A percentile compares a stretch with the other conserved stretches of the same genome.
These are phyloP conservation scores for Penicillium soppii DNA, from an alignment of 495 filamentous ascomycete genomes.

Conservation along the genomic window DNA sequence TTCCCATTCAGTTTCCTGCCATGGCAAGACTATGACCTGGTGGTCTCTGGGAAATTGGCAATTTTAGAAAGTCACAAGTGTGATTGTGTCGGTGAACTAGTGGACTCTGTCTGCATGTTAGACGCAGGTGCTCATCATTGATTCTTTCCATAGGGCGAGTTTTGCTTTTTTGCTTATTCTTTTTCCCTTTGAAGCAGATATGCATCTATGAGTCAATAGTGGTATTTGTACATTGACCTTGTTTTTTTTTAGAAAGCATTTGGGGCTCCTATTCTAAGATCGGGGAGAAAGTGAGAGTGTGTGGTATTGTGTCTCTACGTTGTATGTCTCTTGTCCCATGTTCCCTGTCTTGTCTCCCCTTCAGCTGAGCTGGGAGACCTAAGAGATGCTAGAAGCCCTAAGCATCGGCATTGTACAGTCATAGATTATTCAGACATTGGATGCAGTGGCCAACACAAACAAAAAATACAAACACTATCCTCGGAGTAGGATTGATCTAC, in stretches of 20 bases:
- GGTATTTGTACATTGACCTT: background rate
- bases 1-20: no score
- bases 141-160: background rate
- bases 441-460: no score
- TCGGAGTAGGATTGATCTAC: no score
- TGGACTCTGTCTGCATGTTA: background rate
- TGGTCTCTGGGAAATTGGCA: background rate
- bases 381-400: no score
- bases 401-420: no score
- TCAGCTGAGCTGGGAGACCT: background rate
- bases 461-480: no score
- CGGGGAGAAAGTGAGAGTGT: background rate
- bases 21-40: background rate
- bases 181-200: background rate
- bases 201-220: slow-evolving; percentile 4
- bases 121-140: background rate
- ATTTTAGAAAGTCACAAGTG: no score
- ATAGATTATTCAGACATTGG: no score
- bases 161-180: background rate
- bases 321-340: background rate
- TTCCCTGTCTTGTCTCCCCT: background rate
- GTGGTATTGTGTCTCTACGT: background rate
- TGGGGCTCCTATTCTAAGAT: background rate
- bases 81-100: background rate
- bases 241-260: background rate